Conservation (phyloP, 2,329 filamentous ascomycete genomes). For the Fusarium neocosmosporiellum region DNA sequence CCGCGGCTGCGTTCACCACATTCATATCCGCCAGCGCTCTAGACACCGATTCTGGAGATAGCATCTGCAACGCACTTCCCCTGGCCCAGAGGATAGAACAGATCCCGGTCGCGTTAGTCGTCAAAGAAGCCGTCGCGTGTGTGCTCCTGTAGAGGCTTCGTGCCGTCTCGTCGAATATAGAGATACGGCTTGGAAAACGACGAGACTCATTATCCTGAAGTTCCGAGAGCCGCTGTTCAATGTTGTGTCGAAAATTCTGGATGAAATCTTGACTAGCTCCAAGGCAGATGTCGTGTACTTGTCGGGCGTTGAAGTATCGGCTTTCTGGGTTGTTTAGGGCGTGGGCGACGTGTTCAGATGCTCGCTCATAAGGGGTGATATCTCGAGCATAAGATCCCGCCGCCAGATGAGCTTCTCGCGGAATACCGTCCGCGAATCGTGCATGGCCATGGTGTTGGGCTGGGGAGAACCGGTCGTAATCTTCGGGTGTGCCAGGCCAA, state of each 20-base stretch:
- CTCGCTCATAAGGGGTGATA: not conserved
- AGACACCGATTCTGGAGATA: not conserved
- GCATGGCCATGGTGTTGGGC: not conserved
- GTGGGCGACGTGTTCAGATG: not conserved
- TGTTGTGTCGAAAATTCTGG: not conserved
- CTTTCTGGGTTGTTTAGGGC: not conserved
- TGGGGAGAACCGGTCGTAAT: not conserved
- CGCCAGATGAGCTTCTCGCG: not conserved
- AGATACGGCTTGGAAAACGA: not conserved
- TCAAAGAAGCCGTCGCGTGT: not conserved
- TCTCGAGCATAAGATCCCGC: not conserved
- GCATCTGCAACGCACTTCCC: slow-evolving; percentile 1
- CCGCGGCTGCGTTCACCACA: not conserved
- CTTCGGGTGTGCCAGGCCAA: not conserved
- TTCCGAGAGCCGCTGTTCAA: not conserved
- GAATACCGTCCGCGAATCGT: not conserved
- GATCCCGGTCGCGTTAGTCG: slow-evolving; percentile 3
- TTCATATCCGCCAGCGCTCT: not conserved
- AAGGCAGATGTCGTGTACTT: slow-evolving; percentile 10
- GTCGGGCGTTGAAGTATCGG: not conserved
- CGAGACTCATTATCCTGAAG: not conserved
- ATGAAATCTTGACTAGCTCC: slow-evolving; percentile 7
- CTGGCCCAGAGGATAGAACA: slow-evolving; percentile 11
- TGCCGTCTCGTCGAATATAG: not conserved
- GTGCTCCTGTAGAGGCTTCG: not conserved